Evolutionary conservation across 108 stramenopile species (phyloP).

Genomic region (Seminavis robusta): DNA sequence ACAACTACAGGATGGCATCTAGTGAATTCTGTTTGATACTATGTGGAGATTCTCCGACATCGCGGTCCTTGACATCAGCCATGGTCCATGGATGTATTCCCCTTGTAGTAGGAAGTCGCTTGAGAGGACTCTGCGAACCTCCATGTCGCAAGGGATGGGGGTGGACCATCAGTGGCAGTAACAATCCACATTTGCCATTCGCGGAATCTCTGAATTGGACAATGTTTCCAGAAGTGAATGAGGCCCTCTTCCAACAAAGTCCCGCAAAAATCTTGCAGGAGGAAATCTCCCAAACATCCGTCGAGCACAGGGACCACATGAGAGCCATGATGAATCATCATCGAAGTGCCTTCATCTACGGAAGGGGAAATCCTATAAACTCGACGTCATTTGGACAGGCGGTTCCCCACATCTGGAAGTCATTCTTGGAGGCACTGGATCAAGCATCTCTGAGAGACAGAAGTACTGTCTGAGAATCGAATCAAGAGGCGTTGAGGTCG

Average conservation of each 20-base stretch:
- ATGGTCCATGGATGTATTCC: conserved; percentile 50
- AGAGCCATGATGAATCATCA: no score
- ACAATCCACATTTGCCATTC: conserved; percentile 39
- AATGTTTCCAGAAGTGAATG: conserved; percentile 40
- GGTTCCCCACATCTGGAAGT: conserved; percentile 23
- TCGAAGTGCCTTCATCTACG: conserved; percentile 60
- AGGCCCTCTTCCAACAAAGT: conserved; percentile 26
- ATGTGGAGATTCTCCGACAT: conserved; percentile 49
- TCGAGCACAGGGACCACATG: no score
- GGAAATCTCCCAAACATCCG: no score
- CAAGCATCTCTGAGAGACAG: no score
- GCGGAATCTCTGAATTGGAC: conserved; percentile 22
- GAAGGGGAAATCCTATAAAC: conserved; percentile 47
- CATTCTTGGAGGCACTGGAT: conserved; percentile 7
- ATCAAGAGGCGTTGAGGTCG: no score
- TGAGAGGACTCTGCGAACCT: conserved; percentile 45
- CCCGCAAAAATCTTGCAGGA: no score
- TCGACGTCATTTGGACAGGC: conserved; percentile 34
- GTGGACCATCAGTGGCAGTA: conserved; percentile 22
- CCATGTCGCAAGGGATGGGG: conserved; percentile 38
- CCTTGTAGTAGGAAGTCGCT: conserved; percentile 28
- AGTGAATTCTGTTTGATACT: conserved; percentile 42
- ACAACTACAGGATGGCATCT: conserved; percentile 29
- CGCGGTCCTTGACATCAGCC: conserved; percentile 28
- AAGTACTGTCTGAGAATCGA: no score